Percentiles rank a stretch among this genome's conserved stretches.
Conservation (phyloP, 768 basidiomycete species). For the Tricholoma bakamatsutake region DNA sequence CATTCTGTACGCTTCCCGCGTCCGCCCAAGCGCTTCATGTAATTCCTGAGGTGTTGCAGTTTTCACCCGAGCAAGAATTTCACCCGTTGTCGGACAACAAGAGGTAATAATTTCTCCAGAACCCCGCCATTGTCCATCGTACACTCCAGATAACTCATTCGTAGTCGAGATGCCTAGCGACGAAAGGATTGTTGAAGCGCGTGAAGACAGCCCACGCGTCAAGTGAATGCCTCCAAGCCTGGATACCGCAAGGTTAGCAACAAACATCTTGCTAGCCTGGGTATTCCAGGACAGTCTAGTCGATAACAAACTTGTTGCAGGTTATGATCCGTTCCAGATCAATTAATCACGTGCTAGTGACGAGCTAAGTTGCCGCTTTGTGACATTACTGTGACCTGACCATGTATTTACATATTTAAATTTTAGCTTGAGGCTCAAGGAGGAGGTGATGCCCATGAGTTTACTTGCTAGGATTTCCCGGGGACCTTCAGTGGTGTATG, state of each 20-base stretch:
- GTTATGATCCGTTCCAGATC: no score
- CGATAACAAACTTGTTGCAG: no score
- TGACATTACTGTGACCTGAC: no score
- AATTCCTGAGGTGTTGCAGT: constrained; percentile 74
- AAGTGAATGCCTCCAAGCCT: constrained; percentile 11
- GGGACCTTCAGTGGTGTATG: no score
- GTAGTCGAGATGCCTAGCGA: constrained; percentile 54
- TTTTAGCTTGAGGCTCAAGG: no score
- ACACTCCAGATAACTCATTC: constrained; percentile 67
- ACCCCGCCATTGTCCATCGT: constrained; percentile 79
- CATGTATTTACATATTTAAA: no score
- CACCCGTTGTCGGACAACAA: constrained; percentile 83
- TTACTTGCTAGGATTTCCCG: no score
- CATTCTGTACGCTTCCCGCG: constrained; percentile 64
- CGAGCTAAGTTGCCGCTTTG: no score
- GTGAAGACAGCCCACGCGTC: constrained; percentile 53
- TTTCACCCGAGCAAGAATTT: constrained; percentile 68
- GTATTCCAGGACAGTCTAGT: no score
- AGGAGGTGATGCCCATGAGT: no score
- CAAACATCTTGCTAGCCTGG: constrained; percentile 21
- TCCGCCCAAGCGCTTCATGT: constrained; percentile 56
- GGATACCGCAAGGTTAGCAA: constrained; percentile 20
- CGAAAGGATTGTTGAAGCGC: constrained; percentile 64
- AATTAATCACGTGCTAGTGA: no score
- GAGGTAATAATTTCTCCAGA: constrained; percentile 66